Evolutionary conservation across 2,329 filamentous ascomycete species (phyloP).

Genomic region (Penicillium janthinellum): DNA sequence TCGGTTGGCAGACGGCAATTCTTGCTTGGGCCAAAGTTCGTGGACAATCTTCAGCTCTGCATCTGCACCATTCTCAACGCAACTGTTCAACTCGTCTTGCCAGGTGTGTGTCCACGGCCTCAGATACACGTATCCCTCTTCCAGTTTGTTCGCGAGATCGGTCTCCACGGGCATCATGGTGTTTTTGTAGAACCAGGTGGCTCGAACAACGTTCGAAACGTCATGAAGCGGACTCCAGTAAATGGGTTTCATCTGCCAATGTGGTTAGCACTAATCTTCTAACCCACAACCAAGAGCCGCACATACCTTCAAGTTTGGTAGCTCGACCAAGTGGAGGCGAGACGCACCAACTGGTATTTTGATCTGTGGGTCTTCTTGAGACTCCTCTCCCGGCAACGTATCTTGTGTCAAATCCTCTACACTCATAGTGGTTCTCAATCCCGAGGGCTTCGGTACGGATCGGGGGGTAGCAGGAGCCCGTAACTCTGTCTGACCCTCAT

Average conservation of each 20-base stretch:
- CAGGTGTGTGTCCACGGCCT: slow-evolving; percentile 90
- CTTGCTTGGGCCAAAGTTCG: slow-evolving; percentile 72
- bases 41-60: slow-evolving; percentile 92
- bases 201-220: slow-evolving; percentile 75
- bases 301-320: slow-evolving; percentile 65
- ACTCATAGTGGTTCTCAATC: slow-evolving; percentile 30
- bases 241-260: slow-evolving; percentile 81
- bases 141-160: slow-evolving; percentile 84
- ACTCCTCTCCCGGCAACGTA: slow-evolving; percentile 13
- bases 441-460: slow-evolving; percentile 29
- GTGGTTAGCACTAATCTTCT: slow-evolving; percentile 4
- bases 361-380: slow-evolving; percentile 40
- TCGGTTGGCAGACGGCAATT: slow-evolving; percentile 38
- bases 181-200: slow-evolving; percentile 97
- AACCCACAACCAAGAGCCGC: background rate
- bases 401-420: slow-evolving; percentile 24
- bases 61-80: slow-evolving; percentile 81
- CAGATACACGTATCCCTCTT: slow-evolving; percentile 84
- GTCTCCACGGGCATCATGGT: slow-evolving; percentile 89
- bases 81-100: slow-evolving; percentile 86
- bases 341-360: slow-evolving; percentile 85
- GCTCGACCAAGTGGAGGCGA: slow-evolving; percentile 82
- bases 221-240: slow-evolving; percentile 97
- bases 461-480: slow-evolving; percentile 19
- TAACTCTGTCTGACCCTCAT: slow-evolving; percentile 24